Evolutionary conservation across 2,329 filamentous ascomycete genomes (phyloP).

Genomic region (Didymosphaeria variabile): DNA sequence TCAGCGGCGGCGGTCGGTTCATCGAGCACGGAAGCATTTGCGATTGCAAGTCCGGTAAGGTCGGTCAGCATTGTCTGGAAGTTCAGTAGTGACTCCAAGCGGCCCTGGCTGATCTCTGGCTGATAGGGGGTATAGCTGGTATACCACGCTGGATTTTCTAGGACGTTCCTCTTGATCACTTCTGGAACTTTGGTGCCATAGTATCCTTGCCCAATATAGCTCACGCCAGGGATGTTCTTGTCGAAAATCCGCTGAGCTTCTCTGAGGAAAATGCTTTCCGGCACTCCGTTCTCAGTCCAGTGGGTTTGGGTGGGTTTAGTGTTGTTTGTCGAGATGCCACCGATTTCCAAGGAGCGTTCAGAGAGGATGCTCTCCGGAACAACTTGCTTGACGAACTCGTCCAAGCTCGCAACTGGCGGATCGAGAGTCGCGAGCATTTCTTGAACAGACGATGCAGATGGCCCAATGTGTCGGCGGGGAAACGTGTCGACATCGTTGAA

Average conservation of each 20-base stretch:
- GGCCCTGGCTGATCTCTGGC: constrained; percentile 94
- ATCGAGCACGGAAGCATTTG: constrained; percentile 90
- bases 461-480: constrained; percentile 85
- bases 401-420: constrained; percentile 75
- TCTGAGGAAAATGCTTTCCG: constrained; percentile 68
- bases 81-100: constrained; percentile 90
- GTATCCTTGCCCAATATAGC: constrained; percentile 88
- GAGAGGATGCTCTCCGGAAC: constrained; percentile 82
- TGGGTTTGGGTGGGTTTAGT: constrained; percentile 53
- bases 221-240: constrained; percentile 69
- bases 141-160: constrained; percentile 96
- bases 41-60: constrained; percentile 83
- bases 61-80: constrained; percentile 94
- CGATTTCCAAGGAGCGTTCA: constrained; percentile 67
- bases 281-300: constrained; percentile 46
- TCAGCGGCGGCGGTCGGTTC: constrained; percentile 93
- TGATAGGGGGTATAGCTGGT: constrained; percentile 98
- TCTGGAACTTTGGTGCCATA: constrained; percentile 85
- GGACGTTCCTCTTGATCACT: constrained; percentile 90
- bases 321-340: constrained; percentile 21
- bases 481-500: constrained; percentile 70
- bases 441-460: constrained; percentile 72
- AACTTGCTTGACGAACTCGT: constrained; percentile 86
- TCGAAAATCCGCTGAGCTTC: constrained; percentile 64
- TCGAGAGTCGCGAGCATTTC: constrained; percentile 84